phyloP scores from a whole-genome alignment of 805 yeast species.

The Saccharomyces paradoxus region DNA sequence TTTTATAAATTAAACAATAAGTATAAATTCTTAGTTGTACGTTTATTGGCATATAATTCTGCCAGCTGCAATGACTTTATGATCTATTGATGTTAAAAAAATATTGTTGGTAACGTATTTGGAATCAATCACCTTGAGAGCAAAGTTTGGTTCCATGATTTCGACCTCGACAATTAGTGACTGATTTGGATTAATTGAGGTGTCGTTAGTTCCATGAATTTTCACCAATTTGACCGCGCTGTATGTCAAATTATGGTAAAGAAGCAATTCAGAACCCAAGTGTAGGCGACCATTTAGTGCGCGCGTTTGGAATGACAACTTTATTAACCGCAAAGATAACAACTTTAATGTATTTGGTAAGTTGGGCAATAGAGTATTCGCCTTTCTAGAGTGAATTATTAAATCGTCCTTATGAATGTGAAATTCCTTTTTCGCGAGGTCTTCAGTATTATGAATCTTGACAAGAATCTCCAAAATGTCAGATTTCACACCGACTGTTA shows the following conservation, averaged over 20 bases:
- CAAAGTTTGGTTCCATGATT: background rate
- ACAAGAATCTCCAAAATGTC: background rate
- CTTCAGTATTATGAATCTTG: background rate
- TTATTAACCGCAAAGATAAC: background rate
- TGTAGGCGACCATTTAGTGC: background rate
- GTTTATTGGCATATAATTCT: background rate
- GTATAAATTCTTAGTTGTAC: background rate
- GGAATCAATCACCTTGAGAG: background rate
- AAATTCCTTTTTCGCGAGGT: background rate
- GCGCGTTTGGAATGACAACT: background rate
- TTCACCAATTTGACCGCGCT: background rate
- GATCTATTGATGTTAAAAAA: background rate
- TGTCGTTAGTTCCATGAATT: background rate
- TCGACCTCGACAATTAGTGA: background rate
- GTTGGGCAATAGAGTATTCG: background rate
- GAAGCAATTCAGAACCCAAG: background rate
- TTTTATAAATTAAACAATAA: background rate
- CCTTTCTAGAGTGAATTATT: background rate
- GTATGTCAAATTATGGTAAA: background rate
- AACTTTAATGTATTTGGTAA: background rate
- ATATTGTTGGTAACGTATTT: background rate
- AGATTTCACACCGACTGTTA: background rate
- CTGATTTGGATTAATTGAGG: background rate
- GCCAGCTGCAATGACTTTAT: background rate
- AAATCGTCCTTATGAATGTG: background rate